A percentile compares a stretch with the other conserved stretches of the same genome.
Evolutionary conservation across 257 asterid genomes (phyloP).

Genomic region (Parsonsia alboflavescens): DNA sequence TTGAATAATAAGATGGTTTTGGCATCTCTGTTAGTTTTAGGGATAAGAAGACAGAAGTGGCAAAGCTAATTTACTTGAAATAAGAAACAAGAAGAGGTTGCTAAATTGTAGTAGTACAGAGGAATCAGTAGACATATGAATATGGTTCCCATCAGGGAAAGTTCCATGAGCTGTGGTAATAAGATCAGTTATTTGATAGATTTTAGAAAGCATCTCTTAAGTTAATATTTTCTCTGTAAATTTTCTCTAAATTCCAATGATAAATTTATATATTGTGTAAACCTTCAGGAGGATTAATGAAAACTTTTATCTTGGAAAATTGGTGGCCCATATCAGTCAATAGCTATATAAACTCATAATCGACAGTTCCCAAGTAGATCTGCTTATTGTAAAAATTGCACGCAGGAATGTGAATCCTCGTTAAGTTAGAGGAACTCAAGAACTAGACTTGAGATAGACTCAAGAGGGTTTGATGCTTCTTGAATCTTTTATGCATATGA

Average conservation of each 20-base stretch:
- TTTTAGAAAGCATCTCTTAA: too few relatives aligned
- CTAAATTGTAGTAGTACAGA: too few relatives aligned
- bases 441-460: not conserved
- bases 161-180: too few relatives aligned
- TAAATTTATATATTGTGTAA: not conserved
- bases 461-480: not conserved
- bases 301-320: not conserved
- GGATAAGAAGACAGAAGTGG: not conserved
- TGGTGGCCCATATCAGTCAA: not conserved
- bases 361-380: not conserved
- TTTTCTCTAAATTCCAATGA: not conserved
- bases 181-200: too few relatives aligned
- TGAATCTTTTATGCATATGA: not conserved
- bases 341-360: not conserved
- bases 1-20: slow-evolving; percentile 6
- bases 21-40: not conserved
- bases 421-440: not conserved
- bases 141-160: not conserved
- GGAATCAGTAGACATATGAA: not conserved
- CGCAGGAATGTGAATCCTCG: not conserved
- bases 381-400: not conserved
- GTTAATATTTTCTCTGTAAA: not conserved
- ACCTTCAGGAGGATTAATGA: not conserved
- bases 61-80: not conserved
- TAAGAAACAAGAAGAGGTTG: not conserved